phyloP scores from a whole-genome alignment of 2,329 filamentous ascomycete species.

The Pseudogymnoascus sp. region DNA sequence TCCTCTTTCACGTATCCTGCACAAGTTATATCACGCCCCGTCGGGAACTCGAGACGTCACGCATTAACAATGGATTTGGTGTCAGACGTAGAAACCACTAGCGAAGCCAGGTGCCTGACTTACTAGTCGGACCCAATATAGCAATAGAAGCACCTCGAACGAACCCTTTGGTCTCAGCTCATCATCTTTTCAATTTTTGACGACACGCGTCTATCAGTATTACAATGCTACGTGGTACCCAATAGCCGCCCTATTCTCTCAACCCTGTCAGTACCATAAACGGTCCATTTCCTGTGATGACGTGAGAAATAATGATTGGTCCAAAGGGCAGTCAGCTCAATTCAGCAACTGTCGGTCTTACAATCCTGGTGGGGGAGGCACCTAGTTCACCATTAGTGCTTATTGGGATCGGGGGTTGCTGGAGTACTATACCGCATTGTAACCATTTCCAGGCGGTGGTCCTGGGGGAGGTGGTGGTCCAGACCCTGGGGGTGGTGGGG shows the following conservation, averaged over 20 bases:
- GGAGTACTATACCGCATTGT: constrained; percentile 42
- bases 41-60: neutral
- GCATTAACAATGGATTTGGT: neutral
- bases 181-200: constrained; percentile 7
- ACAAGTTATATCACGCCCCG: neutral
- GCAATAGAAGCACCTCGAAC: neutral
- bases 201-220: constrained; percentile 2
- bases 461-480: constrained; percentile 51
- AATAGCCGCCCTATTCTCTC: neutral
- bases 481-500: constrained; percentile 53
- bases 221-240: constrained; percentile 4
- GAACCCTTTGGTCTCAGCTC: constrained; percentile 1
- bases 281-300: neutral
- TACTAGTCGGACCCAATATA: neutral
- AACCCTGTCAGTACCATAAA: neutral
- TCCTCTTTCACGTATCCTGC: neutral
- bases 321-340: neutral
- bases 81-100: neutral
- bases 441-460: constrained; percentile 44
- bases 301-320: neutral
- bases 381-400: constrained; percentile 28
- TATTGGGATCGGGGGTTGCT: constrained; percentile 13
- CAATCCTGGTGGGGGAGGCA: constrained; percentile 49
- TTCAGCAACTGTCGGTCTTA: constrained; percentile 22
- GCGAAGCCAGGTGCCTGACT: neutral